Base-by-base conservation (phyloP, 495 filamentous ascomycete genomes). In the Aspergillus funiculosus region DNA sequence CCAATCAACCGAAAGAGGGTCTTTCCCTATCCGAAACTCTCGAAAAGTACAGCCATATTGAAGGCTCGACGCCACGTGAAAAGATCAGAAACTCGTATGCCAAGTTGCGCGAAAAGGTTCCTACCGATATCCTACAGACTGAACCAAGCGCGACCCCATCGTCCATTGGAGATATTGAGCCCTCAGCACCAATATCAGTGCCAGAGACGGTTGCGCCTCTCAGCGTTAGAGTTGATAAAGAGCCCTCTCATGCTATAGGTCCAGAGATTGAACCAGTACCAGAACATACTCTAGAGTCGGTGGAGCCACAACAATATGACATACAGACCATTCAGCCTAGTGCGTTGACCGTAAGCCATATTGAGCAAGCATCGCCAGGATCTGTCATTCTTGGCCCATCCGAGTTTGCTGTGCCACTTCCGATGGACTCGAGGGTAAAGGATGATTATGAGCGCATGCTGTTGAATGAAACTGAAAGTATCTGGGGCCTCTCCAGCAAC, bases 351-450 rank as follows among this genome's bases (percentile, higher is more conserved):
- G 59, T 65, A n/a, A 58, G 28, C 2, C 42, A 59, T 39, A 34
- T 37, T 8, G 63, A 67, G 18, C 55, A 64, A 24, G 11, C 34
- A n/a, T 18, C 39, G 6, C 67, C 65, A 5, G 70, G 70, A n/a
- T 65, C 68, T 13, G 44, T 73, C 20, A 49, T 57, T 14, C 65
- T 73, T 43, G 68, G 70, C 1, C 60, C 65, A 13, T 61, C 61
- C 4, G 70, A 73, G 40, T 73, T 68, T 45, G 68, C 70, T 15
- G 52, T 73, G 0, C 59, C 65, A 10, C 63, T 73, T 36, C 68
- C 70, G 0, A 71, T 73, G 64, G 68, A 73, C 49, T 68, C 68
- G 8, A 57, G 68, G 21, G 57, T 71, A 3, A 71, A 70, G 43
- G 65, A 68, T 49, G 62, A 67, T 35, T 73, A 73, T 44, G 65